These are phyloP conservation scores for Candida chauliodis DNA, from an alignment of 805 yeast species.

Conservation along the genomic window DNA sequence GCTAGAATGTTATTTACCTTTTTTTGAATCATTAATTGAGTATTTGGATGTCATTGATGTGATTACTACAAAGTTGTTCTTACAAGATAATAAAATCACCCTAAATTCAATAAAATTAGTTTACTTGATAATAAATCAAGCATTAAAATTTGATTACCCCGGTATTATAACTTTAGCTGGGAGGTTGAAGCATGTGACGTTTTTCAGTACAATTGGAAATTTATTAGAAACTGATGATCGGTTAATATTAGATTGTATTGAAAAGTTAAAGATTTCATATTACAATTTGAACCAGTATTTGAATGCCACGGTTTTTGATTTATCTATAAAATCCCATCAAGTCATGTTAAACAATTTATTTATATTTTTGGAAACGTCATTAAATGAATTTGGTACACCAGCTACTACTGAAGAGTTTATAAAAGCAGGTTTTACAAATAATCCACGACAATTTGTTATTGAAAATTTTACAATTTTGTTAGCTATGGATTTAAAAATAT, in stretches of 20 bases:
- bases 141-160: constrained; percentile 39
- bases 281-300: constrained; percentile 35
- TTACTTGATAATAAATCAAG: constrained; percentile 40
- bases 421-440: constrained; percentile 45
- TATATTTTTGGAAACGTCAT: constrained; percentile 33
- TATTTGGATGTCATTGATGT: constrained; percentile 40
- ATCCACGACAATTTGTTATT: constrained; percentile 40
- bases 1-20: constrained; percentile 32
- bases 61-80: constrained; percentile 39
- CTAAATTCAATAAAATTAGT: constrained; percentile 44
- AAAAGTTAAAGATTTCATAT: constrained; percentile 30
- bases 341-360: constrained; percentile 39
- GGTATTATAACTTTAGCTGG: constrained; percentile 44
- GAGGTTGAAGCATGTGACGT: constrained; percentile 45
- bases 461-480: constrained; percentile 47
- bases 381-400: constrained; percentile 41
- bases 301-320: constrained; percentile 31
- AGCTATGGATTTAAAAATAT: constrained; percentile 51
- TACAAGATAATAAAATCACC: constrained; percentile 43
- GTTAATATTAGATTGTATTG: constrained; percentile 26
- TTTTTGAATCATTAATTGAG: constrained; percentile 35
- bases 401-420: constrained; percentile 42
- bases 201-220: constrained; percentile 41
- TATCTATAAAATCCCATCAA: constrained; percentile 36
- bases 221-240: constrained; percentile 38